phyloP scores from a whole-genome alignment of 345 rosid species.

The Leavenworthia alabamica region DNA sequence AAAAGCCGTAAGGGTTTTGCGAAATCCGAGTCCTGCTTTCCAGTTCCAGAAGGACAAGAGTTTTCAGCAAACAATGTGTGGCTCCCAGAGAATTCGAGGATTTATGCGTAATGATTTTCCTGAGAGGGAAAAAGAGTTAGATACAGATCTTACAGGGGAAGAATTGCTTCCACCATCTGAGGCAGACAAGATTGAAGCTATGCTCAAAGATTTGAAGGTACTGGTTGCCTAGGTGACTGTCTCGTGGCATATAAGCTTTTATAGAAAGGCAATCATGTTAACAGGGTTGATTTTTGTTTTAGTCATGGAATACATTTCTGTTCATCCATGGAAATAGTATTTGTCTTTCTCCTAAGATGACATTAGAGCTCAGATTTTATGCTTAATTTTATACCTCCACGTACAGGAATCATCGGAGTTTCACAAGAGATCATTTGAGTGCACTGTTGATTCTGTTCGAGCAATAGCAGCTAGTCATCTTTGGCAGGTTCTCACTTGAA shows the following conservation, averaged over 20 bases:
- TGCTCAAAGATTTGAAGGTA: conserved; percentile 90
- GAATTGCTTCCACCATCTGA: conserved; percentile 89
- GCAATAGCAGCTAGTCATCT: conserved; percentile 97
- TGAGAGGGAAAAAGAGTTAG: conserved; percentile 48
- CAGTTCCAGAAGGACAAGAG: conserved; percentile 48
- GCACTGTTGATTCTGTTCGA: conserved; percentile 73
- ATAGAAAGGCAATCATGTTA: not conserved
- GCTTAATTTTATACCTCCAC: conserved; percentile 5
- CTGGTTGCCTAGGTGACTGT: conserved; percentile 9
- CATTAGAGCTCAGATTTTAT: not conserved
- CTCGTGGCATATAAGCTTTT: not conserved
- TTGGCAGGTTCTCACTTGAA: conserved; percentile 77
- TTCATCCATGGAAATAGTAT: conserved; percentile 1
- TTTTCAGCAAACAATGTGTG: conserved; percentile 48
- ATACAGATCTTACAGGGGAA: conserved; percentile 49
- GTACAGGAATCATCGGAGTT: conserved; percentile 85
- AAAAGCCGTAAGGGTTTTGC: conserved; percentile 90
- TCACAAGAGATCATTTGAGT: conserved; percentile 88
- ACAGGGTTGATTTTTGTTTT: not conserved
- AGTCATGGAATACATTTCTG: not conserved
- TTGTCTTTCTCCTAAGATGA: not conserved
- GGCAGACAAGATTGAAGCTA: conserved; percentile 88
- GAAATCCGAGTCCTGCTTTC: conserved; percentile 77
- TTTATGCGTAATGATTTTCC: conserved; percentile 42
- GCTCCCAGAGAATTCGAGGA: conserved; percentile 52